phyloP scores from a whole-genome alignment of 805 yeast genomes.

The Wickerhamiella nectarea region DNA sequence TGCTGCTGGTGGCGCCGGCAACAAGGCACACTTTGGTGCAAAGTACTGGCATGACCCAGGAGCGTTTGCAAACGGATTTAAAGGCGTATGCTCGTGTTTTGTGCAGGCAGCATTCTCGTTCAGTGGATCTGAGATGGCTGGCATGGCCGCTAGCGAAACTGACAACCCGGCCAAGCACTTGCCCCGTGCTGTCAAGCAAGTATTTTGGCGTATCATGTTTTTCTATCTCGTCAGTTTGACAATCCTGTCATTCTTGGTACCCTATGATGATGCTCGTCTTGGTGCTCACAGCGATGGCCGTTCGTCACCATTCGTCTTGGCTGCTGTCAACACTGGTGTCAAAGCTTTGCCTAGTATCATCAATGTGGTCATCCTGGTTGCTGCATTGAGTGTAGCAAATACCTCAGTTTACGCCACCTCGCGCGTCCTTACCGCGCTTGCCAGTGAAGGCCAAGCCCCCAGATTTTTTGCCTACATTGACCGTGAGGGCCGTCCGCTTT shows the following conservation, averaged over 20 bases:
- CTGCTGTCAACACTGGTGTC: conserved; percentile 50
- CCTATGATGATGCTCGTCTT: conserved; percentile 37
- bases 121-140: conserved; percentile 53
- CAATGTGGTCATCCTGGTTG: conserved; percentile 53
- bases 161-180: conserved; percentile 46
- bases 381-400: conserved; percentile 60
- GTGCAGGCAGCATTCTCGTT: conserved; percentile 55
- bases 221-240: conserved; percentile 45
- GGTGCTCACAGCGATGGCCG: conserved; percentile 39
- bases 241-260: conserved; percentile 49
- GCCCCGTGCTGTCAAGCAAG: conserved; percentile 59
- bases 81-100: conserved; percentile 51
- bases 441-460: conserved; percentile 53
- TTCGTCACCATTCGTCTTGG: conserved; percentile 70
- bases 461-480: conserved; percentile 46
- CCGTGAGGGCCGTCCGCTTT: conserved; percentile 53
- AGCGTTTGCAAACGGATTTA: conserved; percentile 45
- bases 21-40: conserved; percentile 40
- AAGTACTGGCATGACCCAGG: conserved; percentile 53
- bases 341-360: conserved; percentile 49
- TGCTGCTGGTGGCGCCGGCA: conserved; percentile 45
- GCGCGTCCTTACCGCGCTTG: conserved; percentile 49
- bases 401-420: conserved; percentile 59
- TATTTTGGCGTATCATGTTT: conserved; percentile 56
- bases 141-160: conserved; percentile 57